Base-by-base conservation (phyloP, 495 filamentous ascomycete genomes). In the Barbatosphaeria neglecta region DNA sequence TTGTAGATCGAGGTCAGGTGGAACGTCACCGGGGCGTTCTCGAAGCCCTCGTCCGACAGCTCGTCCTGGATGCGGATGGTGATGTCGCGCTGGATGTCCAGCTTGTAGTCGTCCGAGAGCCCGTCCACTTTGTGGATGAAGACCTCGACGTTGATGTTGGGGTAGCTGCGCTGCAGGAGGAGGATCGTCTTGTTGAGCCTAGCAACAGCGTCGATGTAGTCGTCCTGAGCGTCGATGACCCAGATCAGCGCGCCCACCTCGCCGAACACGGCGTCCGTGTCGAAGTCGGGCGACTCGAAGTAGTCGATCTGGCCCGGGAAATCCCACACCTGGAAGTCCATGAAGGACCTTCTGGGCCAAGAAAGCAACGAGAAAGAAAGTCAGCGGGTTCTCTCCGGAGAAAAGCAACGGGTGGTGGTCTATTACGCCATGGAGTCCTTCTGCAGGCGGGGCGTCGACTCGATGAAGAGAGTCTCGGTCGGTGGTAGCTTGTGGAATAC, bases 91-190 rank as follows among this genome's bases (percentile, higher is more conserved):
- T 94, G 88, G 5, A 87, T 90, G 50, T 98, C 92, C 33, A 84
- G 76, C 51, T 89, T 86, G 68, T 89, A 97, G 64, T 97, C 93
- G 33, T 97, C 93, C 22, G 84, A 87, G 9, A 98, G 74, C 3
- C 86, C 90, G 56, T 98, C 92, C 10, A 94, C 88, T 57, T 98
- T 98, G 70, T 98, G 93, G 51, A 98, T 93, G 65, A 98, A 96
- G 24, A 98, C 90, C 52, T 94, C 87, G 44, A 97, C 84, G 63
- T 95, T 94, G 66, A 96, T 89, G 55, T 82, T 81, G 0, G 90
- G 89, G 56, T 95, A 93, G 46, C 76, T 78, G 45, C 86, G 77
- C 59, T 94, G 87, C 2, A 98, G 80, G 44, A 86, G 81, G 43
- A 96, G 63, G 55, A 96, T 90, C 15, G 87, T 92, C 37, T 74